Base-by-base conservation (phyloP, 2,329 filamentous ascomycete species). In the Aspergillus sergii region DNA sequence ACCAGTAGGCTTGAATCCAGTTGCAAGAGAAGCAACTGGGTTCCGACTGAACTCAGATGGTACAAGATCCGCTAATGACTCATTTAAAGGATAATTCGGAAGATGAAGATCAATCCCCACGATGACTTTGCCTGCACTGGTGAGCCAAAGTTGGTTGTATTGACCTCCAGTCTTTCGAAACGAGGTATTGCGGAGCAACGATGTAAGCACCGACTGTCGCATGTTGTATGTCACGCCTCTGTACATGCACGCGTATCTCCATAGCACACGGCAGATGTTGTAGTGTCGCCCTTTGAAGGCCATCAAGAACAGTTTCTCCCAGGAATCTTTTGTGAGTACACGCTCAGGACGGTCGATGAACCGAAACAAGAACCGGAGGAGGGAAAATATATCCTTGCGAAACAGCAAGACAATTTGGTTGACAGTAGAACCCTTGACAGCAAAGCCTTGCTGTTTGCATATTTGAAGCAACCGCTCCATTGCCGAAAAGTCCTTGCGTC, bases 231-330 rank as follows among this genome's bases (percentile, higher is more conserved):
- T 78, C 12, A 77, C 76, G 12, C 54, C 46, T 10, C 71, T 72
- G 19, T 74, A 58, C 61, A 83, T 72, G 65, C 82, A 83, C 7
- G 81, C 79, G 70, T 82, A 82, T 64, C 74, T 73, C 82, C 82
- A 84, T 7, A 84, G 64, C 10, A 83, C 80, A 12, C 79, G 78
- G 57, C 77, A 79, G 12, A 80, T 69, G 59, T 83, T 84, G 64
- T 79, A 79, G 41, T 71, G 67, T 26, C 71, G 71, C 51, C 63
- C 64, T 23, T 71, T 71, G 74, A 76, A 81, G 8, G 80, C 81
- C n/a, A 76, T 68, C 21, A 75, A 61, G 58, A 84, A 83, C 19
- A 84, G 71, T 16, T 71, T 68, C 32, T 79, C 72, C 63, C 75
- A 79, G 1, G 73, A 76, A 4, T 66, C 51, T 6, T 61, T 45